Conservation (phyloP, 192 early-diverging fungal genomes). For the Entophlyctis luteolus region DNA sequence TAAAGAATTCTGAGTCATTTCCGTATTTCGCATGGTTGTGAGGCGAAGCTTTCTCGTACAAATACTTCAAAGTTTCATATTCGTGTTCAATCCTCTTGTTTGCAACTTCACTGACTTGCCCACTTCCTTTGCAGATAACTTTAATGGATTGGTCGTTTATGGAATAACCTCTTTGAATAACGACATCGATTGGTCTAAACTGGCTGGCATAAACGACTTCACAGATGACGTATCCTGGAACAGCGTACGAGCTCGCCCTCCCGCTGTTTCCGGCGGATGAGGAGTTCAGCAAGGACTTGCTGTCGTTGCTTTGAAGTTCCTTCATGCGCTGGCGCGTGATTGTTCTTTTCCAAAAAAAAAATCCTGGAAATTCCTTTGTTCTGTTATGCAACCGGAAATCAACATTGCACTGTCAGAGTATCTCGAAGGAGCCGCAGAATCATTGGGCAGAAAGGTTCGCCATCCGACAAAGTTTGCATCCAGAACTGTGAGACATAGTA, state of each 20-base stretch:
- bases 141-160: constrained; percentile 18
- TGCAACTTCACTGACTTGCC: constrained; percentile 34
- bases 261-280: neutral
- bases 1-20: neutral
- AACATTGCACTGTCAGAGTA: neutral
- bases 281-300: neutral
- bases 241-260: neutral
- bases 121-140: constrained; percentile 43
- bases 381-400: too few species aligned
- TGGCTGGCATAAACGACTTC: constrained; percentile 15
- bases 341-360: neutral
- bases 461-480: neutral
- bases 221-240: constrained; percentile 12
- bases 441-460: neutral
- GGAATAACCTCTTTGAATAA: constrained; percentile 35
- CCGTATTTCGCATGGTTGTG: neutral
- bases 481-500: too few species aligned
- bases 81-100: constrained; percentile 36
- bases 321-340: neutral
- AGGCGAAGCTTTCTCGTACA: neutral
- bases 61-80: constrained; percentile 34
- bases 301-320: neutral
- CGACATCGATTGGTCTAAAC: neutral
- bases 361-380: too few species aligned
- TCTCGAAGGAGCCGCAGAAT: neutral